Conservation (phyloP, 1,284 basidiomycete genomes). For the Puccinia triticina region DNA sequence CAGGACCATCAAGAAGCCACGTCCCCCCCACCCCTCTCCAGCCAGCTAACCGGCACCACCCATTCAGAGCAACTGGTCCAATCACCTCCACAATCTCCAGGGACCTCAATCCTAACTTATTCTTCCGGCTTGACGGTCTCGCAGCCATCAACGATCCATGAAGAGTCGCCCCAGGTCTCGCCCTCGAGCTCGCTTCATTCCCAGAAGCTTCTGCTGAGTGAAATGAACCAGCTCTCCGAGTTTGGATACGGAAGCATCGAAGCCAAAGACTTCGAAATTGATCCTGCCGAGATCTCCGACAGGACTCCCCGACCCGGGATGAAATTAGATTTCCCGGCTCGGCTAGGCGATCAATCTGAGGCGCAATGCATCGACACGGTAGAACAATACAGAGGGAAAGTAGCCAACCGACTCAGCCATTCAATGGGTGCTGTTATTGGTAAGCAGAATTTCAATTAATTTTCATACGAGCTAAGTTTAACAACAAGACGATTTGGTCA, state of each 20-base stretch:
- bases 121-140: background rate
- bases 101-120: constrained; percentile 10
- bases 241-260: background rate
- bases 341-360: background rate
- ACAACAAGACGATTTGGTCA: background rate
- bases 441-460: background rate
- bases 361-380: background rate
- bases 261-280: background rate
- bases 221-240: background rate
- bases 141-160: background rate
- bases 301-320: background rate
- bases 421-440: background rate
- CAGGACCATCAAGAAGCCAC: background rate
- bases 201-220: background rate
- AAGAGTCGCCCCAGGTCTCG: background rate
- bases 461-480: background rate
- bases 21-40: background rate
- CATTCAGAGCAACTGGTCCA: background rate
- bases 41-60: background rate
- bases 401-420: too few species aligned
- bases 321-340: background rate
- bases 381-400: background rate
- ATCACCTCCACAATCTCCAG: background rate
- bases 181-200: background rate
- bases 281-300: background rate